Evolutionary conservation across 2,329 filamentous ascomycete genomes (phyloP).

Genomic region (Setomelanomma holmii): DNA sequence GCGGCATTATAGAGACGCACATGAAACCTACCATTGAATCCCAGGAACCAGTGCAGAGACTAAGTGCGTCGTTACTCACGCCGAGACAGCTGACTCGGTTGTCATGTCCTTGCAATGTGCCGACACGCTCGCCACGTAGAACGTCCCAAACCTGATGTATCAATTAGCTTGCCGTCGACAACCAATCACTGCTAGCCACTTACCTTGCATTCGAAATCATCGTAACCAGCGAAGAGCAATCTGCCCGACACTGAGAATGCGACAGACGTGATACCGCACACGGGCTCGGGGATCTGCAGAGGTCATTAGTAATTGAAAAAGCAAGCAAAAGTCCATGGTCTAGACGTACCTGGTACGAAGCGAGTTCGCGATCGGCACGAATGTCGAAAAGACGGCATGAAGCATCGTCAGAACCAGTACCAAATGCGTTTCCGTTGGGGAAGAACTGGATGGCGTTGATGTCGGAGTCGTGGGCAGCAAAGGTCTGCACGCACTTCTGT

Average conservation of each 20-base stretch:
- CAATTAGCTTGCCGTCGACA: slow-evolving; percentile 49
- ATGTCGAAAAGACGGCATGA: slow-evolving; percentile 98
- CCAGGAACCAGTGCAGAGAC: slow-evolving; percentile 99
- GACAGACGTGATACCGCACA: slow-evolving; percentile 97
- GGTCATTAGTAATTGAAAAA: slow-evolving; percentile 33
- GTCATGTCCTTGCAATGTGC: slow-evolving; percentile 94
- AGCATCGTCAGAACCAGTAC: slow-evolving; percentile 96
- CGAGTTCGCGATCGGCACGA: slow-evolving; percentile 83
- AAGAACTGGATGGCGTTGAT: slow-evolving; percentile 99
- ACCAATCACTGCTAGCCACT: slow-evolving; percentile 38
- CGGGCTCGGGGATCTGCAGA: slow-evolving; percentile 89
- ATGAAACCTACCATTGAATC: slow-evolving; percentile 85
- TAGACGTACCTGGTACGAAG: slow-evolving; percentile 61
- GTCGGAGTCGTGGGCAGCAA: slow-evolving; percentile 96
- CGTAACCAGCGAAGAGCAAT: slow-evolving; percentile 94
- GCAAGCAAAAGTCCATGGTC: neutral
- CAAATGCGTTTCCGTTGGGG: slow-evolving; percentile 97
- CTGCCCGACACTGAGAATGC: slow-evolving; percentile 96
- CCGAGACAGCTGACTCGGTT: slow-evolving; percentile 98
- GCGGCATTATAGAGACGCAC: slow-evolving; percentile 3
- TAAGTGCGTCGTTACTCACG: slow-evolving; percentile 98
- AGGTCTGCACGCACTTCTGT: slow-evolving; percentile 97
- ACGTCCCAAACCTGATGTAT: slow-evolving; percentile 95
- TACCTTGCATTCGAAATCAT: slow-evolving; percentile 99
- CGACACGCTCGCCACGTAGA: slow-evolving; percentile 94